Base-by-base conservation (phyloP, 129 eudicot species). In the Arctium lappa region DNA sequence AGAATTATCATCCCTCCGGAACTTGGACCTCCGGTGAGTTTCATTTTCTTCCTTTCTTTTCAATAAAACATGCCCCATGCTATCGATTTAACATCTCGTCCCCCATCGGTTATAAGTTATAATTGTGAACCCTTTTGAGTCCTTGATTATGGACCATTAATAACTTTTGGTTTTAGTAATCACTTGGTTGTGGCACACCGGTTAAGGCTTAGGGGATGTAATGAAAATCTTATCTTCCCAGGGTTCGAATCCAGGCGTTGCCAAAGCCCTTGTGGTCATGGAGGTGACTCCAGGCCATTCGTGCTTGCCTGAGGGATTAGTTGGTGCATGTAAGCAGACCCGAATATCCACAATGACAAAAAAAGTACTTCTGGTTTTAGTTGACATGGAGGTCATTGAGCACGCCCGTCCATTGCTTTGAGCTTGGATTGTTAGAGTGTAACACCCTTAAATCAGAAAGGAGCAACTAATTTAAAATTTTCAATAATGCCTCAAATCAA, bases 11-110 rank as follows among this genome's bases (percentile, higher is more conserved):
- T 96, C 77, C 99, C 99, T 62, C 99, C 99, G 3, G 98, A 96
- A 78, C 98, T 96, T 77, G 99, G 99, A 82, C 99, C 99, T 27
- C 99, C 99, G 8, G 99, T 96, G 71, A 91, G 99, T 90, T 36
- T 78, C 37, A 0, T 72, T 27, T 53, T 53, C 62, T 40, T 82
- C 76, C 30, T 70, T 27, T 46, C 36, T 60, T 18, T 22, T 33
- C 2, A 50, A 0, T 53, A 75, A 42, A 30, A 30, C 8, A 18
- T 53, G 33, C 6, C 37, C 37, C 77, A 48, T 80, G 38, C 33
- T 8, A 44, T 44, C 50, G 13, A 7, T 44, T 44, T 60, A 60
- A n/a, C 66, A 60, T 15, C 22, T 29, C 66, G 8, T 60, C 66
- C 29, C 65, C 15, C 27, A 53, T 53, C 22, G 7, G 16, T 33